phyloP scores from a whole-genome alignment of 805 yeast genomes.

The Candida manassasensis region DNA sequence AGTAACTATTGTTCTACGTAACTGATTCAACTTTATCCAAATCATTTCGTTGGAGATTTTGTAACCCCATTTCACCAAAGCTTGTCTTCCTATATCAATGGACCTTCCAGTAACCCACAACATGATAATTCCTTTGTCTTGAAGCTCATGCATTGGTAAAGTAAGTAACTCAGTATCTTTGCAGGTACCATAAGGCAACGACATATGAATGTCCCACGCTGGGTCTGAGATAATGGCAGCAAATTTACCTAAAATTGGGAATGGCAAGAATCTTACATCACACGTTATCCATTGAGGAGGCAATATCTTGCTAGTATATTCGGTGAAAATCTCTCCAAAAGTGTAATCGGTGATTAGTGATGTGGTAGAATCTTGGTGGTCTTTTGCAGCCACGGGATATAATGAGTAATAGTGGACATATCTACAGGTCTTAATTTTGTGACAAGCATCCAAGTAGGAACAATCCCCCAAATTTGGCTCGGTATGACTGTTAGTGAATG shows the following conservation, averaged over 20 bases:
- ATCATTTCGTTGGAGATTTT: constrained; percentile 70
- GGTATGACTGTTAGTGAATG: constrained; percentile 44
- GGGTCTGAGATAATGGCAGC: constrained; percentile 87
- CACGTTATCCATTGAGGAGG: constrained; percentile 87
- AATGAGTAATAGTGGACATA: constrained; percentile 71
- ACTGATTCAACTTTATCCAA: constrained; percentile 89
- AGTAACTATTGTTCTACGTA: constrained; percentile 84
- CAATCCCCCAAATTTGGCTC: constrained; percentile 81
- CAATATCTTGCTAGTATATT: constrained; percentile 25
- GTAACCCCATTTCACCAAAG: constrained; percentile 81
- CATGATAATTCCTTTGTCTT: constrained; percentile 77
- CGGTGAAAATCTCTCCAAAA: constrained; percentile 43
- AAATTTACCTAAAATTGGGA: constrained; percentile 69
- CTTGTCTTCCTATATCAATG: constrained; percentile 78
- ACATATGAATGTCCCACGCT: constrained; percentile 96
- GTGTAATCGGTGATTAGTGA: constrained; percentile 36
- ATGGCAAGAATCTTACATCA: constrained; percentile 72
- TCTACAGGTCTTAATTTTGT: constrained; percentile 73
- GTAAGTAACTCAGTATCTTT: constrained; percentile 69
- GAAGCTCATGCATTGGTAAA: constrained; percentile 63
- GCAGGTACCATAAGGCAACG: constrained; percentile 70
- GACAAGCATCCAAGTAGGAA: constrained; percentile 91
- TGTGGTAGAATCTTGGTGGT: constrained; percentile 4
- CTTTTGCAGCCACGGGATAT: constrained; percentile 26
- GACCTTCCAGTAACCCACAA: constrained; percentile 97